These are phyloP conservation scores for Cinnamomum micranthum DNA, from an alignment of 164 flowering plant species.

Conservation along the genomic window DNA sequence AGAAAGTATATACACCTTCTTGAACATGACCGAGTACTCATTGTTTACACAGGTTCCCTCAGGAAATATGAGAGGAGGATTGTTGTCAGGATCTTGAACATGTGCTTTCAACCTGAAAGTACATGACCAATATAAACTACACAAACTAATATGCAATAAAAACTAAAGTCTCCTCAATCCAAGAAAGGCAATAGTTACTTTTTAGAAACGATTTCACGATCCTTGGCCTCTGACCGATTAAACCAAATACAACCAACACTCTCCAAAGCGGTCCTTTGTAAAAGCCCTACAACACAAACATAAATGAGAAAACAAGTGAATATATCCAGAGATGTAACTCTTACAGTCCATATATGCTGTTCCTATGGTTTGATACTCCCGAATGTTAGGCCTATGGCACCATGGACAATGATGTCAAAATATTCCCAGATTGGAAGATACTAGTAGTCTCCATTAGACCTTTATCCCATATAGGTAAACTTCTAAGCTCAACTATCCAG, in stretches of 20 bases:
- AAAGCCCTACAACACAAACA: conserved; percentile 49
- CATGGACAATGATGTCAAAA: background rate
- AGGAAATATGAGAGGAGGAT: conserved; percentile 98
- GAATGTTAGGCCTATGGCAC: background rate
- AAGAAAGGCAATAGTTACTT: conserved; percentile 45
- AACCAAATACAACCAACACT: conserved; percentile 98
- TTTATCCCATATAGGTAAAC: background rate
- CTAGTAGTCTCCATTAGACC: background rate
- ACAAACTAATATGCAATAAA: background rate
- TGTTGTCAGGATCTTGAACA: conserved; percentile 70
- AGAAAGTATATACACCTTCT: conserved; percentile 54
- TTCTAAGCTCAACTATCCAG: background rate
- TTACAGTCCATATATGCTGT: background rate
- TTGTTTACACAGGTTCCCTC: conserved; percentile 99
- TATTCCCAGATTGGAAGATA: background rate
- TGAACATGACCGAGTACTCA: conserved; percentile 93
- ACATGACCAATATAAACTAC: conserved; percentile 1
- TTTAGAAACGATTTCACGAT: conserved; percentile 85
- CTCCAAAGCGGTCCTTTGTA: conserved; percentile 90
- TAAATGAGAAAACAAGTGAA: background rate
- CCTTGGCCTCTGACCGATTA: conserved; percentile 87
- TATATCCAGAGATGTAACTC: background rate
- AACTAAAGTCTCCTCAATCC: background rate
- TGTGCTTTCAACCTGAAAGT: conserved; percentile 79
- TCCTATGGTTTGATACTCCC: too few species aligned